Conservation (phyloP, 495 filamentous ascomycete species). For the Hypomontagnella submonticulosa region DNA sequence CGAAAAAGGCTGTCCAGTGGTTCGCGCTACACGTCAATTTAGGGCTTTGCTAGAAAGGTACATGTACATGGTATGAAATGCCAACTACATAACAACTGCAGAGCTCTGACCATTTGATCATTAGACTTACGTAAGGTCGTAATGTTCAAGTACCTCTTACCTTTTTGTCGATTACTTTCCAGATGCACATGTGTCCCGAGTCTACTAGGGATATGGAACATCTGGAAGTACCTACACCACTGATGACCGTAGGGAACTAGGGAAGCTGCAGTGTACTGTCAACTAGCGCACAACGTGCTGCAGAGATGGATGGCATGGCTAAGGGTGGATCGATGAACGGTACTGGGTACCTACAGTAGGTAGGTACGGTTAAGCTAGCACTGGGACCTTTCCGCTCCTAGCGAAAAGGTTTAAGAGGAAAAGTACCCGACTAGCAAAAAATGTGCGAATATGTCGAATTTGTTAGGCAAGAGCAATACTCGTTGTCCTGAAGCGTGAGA, state of each 20-base stretch:
- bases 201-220: too few relatives aligned
- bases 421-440: constrained; percentile 20
- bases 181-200: neutral
- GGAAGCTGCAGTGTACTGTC: neutral
- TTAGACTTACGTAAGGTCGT: constrained; percentile 37
- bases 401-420: constrained; percentile 12
- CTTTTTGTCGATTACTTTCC: neutral
- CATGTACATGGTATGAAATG: constrained; percentile 1
- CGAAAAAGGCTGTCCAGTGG: constrained; percentile 1
- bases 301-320: neutral
- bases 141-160: constrained; percentile 5
- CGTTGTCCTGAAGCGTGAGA: constrained; percentile 28
- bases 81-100: constrained; percentile 1
- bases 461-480: constrained; percentile 2
- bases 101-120: constrained; percentile 6
- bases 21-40: constrained; percentile 40
- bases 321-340: neutral
- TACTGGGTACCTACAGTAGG: neutral
- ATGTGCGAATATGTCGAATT: neutral
- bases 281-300: constrained; percentile 8
- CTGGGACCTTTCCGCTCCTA: constrained; percentile 18
- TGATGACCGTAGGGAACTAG: neutral
- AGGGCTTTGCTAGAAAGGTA: constrained; percentile 28
- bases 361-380: constrained; percentile 10
- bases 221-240: too few relatives aligned